Percentiles rank a stretch among this genome's conserved stretches.
Conservation (phyloP, 345 rosid species). For the Iberis pinnata region DNA sequence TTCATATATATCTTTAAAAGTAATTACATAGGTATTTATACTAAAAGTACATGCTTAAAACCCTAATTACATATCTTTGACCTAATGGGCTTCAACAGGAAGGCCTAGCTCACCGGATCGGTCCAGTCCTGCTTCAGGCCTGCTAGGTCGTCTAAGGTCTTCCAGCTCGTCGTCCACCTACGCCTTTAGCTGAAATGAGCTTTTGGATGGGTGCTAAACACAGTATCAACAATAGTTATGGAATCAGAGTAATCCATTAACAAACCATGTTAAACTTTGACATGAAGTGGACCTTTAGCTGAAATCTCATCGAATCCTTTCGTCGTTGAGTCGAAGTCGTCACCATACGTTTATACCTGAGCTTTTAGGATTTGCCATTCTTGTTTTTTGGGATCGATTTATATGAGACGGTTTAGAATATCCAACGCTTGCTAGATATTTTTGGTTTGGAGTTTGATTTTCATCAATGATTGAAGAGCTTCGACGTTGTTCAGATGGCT, state of each 20-base stretch:
- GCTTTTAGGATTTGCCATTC: constrained; percentile 72
- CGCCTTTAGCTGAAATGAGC: no score
- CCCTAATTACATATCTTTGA: no score
- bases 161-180: no score
- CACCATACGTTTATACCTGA: constrained; percentile 50
- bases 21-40: no score
- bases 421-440: constrained; percentile 49
- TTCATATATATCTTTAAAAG: no score
- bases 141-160: no score
- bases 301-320: constrained; percentile 57
- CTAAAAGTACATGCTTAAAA: no score
- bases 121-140: no score
- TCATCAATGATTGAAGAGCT: constrained; percentile 61
- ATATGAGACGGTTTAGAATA: constrained; percentile 57
- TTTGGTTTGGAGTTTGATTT: constrained; percentile 47
- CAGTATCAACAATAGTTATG: no score
- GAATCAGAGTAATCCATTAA: constrained; percentile 58
- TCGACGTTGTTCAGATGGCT: constrained; percentile 43
- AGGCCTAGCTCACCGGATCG: no score
- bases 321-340: constrained; percentile 53
- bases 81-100: no score
- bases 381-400: constrained; percentile 54
- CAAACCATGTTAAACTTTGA: constrained; percentile 82
- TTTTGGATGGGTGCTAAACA: no score
- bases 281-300: constrained; percentile 55